These are phyloP conservation scores for Fusarium sp. DNA, from an alignment of 2,329 filamentous ascomycete genomes.

Conservation along the genomic window DNA sequence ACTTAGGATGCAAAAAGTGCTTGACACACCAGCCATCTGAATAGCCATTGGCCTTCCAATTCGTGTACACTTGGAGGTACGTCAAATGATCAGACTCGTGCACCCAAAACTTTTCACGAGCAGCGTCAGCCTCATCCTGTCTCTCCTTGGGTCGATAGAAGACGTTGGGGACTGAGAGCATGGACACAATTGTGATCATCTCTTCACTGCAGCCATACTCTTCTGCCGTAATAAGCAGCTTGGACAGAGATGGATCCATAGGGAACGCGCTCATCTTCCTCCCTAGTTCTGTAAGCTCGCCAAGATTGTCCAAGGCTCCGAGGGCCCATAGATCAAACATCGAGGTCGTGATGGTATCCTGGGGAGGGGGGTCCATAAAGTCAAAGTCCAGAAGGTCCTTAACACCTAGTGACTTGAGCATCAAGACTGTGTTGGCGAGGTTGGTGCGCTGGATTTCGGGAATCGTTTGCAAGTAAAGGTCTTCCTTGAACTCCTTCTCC, in stretches of 20 bases:
- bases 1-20: constrained; percentile 96
- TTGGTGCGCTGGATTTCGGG: constrained; percentile 98
- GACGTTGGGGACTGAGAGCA: constrained; percentile 95
- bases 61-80: constrained; percentile 91
- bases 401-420: constrained; percentile 93
- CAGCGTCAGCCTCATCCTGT: constrained; percentile 93
- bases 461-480: constrained; percentile 95
- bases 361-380: constrained; percentile 98
- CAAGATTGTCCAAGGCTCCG: constrained; percentile 90
- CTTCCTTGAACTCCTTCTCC: constrained; percentile 92
- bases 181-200: constrained; percentile 97
- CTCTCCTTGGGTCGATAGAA: constrained; percentile 98
- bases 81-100: constrained; percentile 97
- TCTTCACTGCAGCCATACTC: constrained; percentile 95
- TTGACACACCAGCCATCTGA: constrained; percentile 91
- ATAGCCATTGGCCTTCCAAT: constrained; percentile 91
- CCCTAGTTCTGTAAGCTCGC: constrained; percentile 86
- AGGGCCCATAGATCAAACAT: constrained; percentile 98
- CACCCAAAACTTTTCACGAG: constrained; percentile 97
- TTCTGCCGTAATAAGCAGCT: constrained; percentile 89
- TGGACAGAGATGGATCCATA: constrained; percentile 95
- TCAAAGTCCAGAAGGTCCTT: constrained; percentile 95
- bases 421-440: constrained; percentile 89
- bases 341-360: constrained; percentile 96
- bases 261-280: constrained; percentile 96